A percentile compares a stretch with the other conserved stretches of the same genome.
Conservation (phyloP, 1,139 yeast genomes). For the Candida tetrigidarum region DNA sequence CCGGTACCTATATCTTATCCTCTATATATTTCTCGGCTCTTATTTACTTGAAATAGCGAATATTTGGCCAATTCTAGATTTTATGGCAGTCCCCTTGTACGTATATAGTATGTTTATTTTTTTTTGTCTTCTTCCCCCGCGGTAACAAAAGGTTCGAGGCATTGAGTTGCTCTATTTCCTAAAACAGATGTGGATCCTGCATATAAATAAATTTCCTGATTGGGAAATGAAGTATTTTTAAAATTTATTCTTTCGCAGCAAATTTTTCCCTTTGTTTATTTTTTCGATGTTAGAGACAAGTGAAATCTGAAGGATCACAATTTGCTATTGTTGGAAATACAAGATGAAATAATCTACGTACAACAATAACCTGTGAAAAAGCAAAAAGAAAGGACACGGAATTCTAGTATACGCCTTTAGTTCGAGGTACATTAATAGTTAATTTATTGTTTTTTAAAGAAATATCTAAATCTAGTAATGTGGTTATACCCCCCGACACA, state of each 20-base stretch:
- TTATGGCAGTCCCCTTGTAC: background rate
- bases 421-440: too few relatives aligned
- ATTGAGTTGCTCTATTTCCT: background rate
- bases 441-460: too few relatives aligned
- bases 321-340: constrained; percentile 4
- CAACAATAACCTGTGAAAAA: too few relatives aligned
- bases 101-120: background rate
- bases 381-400: too few relatives aligned
- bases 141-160: constrained; percentile 1
- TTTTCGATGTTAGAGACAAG: background rate
- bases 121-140: background rate
- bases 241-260: constrained; percentile 9
- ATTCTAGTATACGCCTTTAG: too few relatives aligned
- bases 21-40: too few relatives aligned
- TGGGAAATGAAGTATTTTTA: constrained; percentile 1
- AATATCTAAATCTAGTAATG: background rate
- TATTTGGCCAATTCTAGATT: background rate
- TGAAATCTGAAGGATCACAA: background rate
- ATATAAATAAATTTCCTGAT: constrained; percentile 6
- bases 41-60: background rate
- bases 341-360: background rate
- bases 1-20: too few relatives aligned
- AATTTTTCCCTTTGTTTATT: too few relatives aligned
- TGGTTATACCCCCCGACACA: background rate
- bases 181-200: constrained; percentile 3